Conservation (phyloP, 2,329 filamentous ascomycete species). For the Pseudodiploospora longispora region DNA sequence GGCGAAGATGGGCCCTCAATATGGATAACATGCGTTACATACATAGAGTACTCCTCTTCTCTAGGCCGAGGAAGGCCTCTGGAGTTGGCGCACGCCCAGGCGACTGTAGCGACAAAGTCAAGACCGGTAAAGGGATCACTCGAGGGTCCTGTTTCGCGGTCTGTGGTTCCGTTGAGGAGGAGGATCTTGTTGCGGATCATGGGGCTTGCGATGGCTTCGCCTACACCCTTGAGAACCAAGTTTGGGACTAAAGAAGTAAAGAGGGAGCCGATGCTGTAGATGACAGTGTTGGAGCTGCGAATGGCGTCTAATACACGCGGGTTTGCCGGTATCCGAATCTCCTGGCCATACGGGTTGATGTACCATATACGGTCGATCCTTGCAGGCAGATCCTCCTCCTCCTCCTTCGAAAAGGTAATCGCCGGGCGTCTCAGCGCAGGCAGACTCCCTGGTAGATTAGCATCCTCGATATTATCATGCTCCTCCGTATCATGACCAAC, state of each 20-base stretch:
- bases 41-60: slow-evolving; percentile 48
- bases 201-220: slow-evolving; percentile 43
- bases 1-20: slow-evolving; percentile 65
- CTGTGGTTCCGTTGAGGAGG: slow-evolving; percentile 74
- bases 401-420: slow-evolving; percentile 70
- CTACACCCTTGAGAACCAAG: slow-evolving; percentile 67
- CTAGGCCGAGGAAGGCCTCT: slow-evolving; percentile 35
- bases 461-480: slow-evolving; percentile 66
- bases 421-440: slow-evolving; percentile 73
- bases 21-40: slow-evolving; percentile 80
- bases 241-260: slow-evolving; percentile 86
- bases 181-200: slow-evolving; percentile 62
- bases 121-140: slow-evolving; percentile 57
- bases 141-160: slow-evolving; percentile 77
- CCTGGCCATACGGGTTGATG: slow-evolving; percentile 97
- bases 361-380: slow-evolving; percentile 86
- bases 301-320: slow-evolving; percentile 68
- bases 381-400: slow-evolving; percentile 66
- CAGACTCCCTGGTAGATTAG: slow-evolving; percentile 72
- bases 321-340: slow-evolving; percentile 80
- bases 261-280: slow-evolving; percentile 90
- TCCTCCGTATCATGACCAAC: slow-evolving; percentile 40
- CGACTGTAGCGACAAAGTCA: slow-evolving; percentile 78
- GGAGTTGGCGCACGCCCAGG: slow-evolving; percentile 64
- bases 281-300: slow-evolving; percentile 54